A percentile compares a stretch with the other conserved stretches of the same genome.
These are phyloP conservation scores for Ogataea minuta DNA, from an alignment of 805 yeast species.

Conservation along the genomic window DNA sequence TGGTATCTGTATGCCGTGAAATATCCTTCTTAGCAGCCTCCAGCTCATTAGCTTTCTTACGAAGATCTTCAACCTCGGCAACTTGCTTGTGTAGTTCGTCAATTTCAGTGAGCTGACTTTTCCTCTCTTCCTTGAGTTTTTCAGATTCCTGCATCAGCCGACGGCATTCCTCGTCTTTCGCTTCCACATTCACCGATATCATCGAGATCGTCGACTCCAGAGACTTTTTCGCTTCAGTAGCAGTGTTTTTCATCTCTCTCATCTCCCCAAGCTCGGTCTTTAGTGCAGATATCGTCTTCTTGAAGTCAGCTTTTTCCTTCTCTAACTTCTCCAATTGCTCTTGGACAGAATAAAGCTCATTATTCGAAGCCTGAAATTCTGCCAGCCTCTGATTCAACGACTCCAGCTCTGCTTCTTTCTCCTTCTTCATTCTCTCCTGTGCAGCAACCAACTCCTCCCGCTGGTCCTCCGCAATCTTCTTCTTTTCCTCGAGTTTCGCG, in stretches of 20 bases:
- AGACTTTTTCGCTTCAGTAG: constrained; percentile 12
- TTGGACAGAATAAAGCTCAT: not conserved
- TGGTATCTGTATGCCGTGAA: not conserved
- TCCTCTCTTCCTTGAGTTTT: constrained; percentile 38
- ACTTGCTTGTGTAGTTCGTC: constrained; percentile 1
- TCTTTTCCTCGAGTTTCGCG: not conserved
- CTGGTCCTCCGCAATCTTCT: not conserved
- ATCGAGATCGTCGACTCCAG: constrained; percentile 31
- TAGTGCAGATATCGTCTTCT: constrained; percentile 26
- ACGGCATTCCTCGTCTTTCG: constrained; percentile 21
- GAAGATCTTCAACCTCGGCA: constrained; percentile 3
- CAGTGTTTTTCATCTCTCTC: constrained; percentile 28
- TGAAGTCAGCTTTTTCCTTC: constrained; percentile 29
- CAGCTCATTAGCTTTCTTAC: constrained; percentile 2
- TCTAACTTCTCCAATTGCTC: constrained; percentile 29
- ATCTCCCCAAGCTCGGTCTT: constrained; percentile 26
- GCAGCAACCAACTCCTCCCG: not conserved
- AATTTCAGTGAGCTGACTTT: not conserved
- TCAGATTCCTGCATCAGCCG: constrained; percentile 8
- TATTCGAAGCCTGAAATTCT: not conserved
- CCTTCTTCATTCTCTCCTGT: not conserved
- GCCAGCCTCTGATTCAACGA: constrained; percentile 1
- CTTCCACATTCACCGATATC: constrained; percentile 34
- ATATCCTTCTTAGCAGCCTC: not conserved
- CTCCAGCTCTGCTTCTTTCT: not conserved